phyloP scores from a whole-genome alignment of 1,139 yeast species.

The Nakaseomyces kungkrabaensis region DNA sequence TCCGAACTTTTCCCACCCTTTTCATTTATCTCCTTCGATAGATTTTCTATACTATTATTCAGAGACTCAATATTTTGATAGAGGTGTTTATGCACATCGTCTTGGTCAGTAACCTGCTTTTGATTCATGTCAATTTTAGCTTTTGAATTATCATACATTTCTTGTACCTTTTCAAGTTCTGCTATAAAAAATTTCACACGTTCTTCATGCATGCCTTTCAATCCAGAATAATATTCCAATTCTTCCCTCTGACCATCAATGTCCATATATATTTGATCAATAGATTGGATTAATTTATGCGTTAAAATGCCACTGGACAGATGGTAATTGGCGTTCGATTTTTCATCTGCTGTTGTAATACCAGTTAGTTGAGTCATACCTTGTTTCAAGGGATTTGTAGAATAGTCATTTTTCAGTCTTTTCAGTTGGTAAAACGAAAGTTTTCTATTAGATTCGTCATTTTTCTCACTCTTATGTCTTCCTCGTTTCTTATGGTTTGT shows the following conservation, averaged over 20 bases:
- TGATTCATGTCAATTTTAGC: neutral
- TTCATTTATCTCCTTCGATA: slow-evolving; percentile 21
- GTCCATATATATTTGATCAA: slow-evolving; percentile 27
- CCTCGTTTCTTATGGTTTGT: slow-evolving; percentile 19
- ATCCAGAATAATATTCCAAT: slow-evolving; percentile 20
- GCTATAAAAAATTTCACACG: slow-evolving; percentile 19
- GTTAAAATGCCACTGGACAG: slow-evolving; percentile 36
- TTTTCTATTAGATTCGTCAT: slow-evolving; percentile 10
- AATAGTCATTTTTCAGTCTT: slow-evolving; percentile 58
- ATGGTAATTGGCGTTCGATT: slow-evolving; percentile 25
- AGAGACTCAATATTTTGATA: slow-evolving; percentile 26
- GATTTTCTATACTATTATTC: slow-evolving; percentile 30
- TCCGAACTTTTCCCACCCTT: slow-evolving; percentile 21
- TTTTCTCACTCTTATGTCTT: slow-evolving; percentile 6
- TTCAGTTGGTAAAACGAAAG: slow-evolving; percentile 48
- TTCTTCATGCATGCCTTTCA: slow-evolving; percentile 17
- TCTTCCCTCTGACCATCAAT: slow-evolving; percentile 25
- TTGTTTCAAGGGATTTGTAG: slow-evolving; percentile 54
- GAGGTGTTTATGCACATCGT: neutral
- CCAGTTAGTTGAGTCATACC: slow-evolving; percentile 51
- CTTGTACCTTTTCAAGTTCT: slow-evolving; percentile 9
- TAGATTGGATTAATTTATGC: slow-evolving; percentile 39
- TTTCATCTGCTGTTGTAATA: slow-evolving; percentile 36
- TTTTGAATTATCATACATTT: slow-evolving; percentile 1
- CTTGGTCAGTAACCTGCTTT: neutral